Evolutionary conservation across 208 protist genomes (phyloP).

Genomic region (Wallacemonas sp.): DNA sequence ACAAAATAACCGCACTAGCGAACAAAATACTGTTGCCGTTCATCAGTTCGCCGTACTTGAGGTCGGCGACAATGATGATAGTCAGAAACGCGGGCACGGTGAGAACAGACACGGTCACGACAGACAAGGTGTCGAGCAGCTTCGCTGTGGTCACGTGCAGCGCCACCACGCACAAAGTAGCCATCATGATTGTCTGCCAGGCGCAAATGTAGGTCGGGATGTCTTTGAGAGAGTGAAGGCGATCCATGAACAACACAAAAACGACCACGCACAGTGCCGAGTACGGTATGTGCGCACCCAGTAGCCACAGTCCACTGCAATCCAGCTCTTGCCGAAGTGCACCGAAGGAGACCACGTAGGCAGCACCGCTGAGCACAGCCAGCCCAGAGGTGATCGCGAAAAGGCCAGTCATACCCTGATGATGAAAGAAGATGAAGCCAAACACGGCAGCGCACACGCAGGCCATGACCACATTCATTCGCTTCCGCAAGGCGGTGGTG

Average conservation of each 20-base stretch:
- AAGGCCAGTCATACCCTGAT: not conserved
- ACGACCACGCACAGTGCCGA: not conserved
- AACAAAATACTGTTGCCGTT: too few relatives aligned
- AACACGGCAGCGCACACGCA: not conserved
- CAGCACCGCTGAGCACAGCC: not conserved
- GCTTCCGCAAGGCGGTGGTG: not conserved
- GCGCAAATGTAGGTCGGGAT: not conserved
- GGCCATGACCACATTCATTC: not conserved
- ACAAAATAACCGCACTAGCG: too few relatives aligned
- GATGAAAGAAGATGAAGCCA: not conserved
- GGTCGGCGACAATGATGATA: not conserved
- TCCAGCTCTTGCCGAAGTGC: not conserved
- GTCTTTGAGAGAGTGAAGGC: not conserved
- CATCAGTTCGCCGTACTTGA: not conserved
- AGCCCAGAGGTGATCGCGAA: not conserved
- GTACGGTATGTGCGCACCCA: not conserved
- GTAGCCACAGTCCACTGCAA: not conserved
- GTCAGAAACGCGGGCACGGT: not conserved
- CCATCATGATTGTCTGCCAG: slow-evolving; percentile 1
- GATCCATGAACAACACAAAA: not conserved
- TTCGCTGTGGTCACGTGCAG: not conserved
- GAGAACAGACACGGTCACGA: not conserved
- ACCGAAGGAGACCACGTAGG: not conserved
- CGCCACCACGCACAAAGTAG: not conserved
- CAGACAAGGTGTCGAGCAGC: not conserved